Conservation (phyloP, 192 early-diverging fungal genomes). For the Anaeromyces robustus region DNA sequence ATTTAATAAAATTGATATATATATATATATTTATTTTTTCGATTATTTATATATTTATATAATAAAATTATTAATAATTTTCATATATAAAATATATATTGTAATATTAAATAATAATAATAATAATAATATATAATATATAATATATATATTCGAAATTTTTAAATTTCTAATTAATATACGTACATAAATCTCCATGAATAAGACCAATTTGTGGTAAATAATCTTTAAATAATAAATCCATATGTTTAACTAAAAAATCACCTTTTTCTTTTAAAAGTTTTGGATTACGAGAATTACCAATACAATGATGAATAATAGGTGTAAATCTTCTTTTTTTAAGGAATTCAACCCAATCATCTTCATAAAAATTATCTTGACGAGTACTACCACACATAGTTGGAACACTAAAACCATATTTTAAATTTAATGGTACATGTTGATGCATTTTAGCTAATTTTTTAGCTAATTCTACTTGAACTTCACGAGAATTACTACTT, state of each 20-base stretch:
- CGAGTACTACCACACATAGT: background rate
- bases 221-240: background rate
- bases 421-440: background rate
- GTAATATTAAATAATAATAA: too few relatives aligned
- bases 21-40: too few relatives aligned
- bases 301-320: background rate
- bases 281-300: background rate
- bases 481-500: background rate
- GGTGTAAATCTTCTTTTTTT: background rate
- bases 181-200: background rate
- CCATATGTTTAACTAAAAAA: background rate
- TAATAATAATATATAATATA: too few relatives aligned
- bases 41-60: too few relatives aligned
- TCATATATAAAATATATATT: too few relatives aligned
- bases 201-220: background rate
- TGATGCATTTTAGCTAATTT: background rate
- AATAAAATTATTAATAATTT: too few relatives aligned
- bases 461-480: background rate
- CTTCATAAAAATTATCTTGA: background rate
- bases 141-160: too few relatives aligned
- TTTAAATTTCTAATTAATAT: too few relatives aligned
- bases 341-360: background rate
- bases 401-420: background rate
- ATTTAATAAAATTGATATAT: background rate
- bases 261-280: background rate